Evolutionary conservation across 116 monocot species (phyloP), one percentile per base, ranked within the genome.

Genomic region (Cymodocea nodosa): DNA sequence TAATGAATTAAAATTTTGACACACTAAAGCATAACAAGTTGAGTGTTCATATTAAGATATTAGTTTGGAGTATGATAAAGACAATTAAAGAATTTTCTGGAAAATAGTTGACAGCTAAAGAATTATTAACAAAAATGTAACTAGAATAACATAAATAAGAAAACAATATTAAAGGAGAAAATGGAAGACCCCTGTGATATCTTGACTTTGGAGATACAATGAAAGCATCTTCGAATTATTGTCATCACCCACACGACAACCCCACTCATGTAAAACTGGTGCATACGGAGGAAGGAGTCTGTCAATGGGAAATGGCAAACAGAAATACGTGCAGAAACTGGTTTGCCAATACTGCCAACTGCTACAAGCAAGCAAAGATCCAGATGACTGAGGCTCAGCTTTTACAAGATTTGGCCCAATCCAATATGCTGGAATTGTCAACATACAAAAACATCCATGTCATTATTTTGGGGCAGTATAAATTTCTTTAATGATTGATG

Each of bases 371-470:
- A 86, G 71, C 34, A 94, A 66, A 20, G 77, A 83, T 34, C 67
- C 67, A 25, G 61, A 72, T 40, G 69, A 64, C 55, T 72, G 52
- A 15, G 64, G 66, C 34, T 79, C 81, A 63, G 64, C 77, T 53
- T 81, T 84, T 77, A 90, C 77, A 53, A 84, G 59, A 68, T 64
- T 69, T 60, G 79, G 77, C 61, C 90, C 95, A 71, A 95, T 76
- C 59, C 70, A 71, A 77, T 95, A 87, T 22, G 71, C 70, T 76
- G 87, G 90, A 58, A 95, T 75, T 6, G 73, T 64, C 8, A 80
- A 35, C 69, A 70, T 56, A 35, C 73, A 48, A 44, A 22, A 53
- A 15, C 65, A 18, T 35, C 23, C 44, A 59, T 36, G 30, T 44
- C 63, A 18, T 68, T 59, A 60, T 62, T 66, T 66, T 22, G 56